Evolutionary conservation across 768 basidiomycete species (phyloP).

Genomic region (Postia placenta): DNA sequence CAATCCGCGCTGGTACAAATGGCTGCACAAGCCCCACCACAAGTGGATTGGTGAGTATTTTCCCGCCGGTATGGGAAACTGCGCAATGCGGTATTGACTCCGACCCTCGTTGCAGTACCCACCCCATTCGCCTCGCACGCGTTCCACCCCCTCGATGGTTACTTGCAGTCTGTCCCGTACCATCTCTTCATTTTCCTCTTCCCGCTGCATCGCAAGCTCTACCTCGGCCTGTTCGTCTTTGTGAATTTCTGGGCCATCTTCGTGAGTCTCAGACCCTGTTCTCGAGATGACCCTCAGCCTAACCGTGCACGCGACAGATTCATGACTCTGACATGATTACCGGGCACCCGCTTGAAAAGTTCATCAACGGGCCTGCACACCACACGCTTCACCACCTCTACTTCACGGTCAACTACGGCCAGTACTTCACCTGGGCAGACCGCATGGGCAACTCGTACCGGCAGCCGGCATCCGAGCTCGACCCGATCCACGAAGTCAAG

Average conservation of each 20-base stretch:
- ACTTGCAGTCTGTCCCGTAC: slow-evolving; percentile 90
- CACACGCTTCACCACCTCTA: slow-evolving; percentile 96
- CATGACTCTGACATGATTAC: slow-evolving; percentile 99
- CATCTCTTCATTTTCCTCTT: slow-evolving; percentile 88
- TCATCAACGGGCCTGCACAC: slow-evolving; percentile 98
- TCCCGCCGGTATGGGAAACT: too few species aligned
- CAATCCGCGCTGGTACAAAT: slow-evolving; percentile 80
- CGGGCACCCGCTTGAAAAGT: slow-evolving; percentile 76
- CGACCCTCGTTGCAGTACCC: slow-evolving; percentile 46
- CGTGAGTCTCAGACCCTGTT: slow-evolving; percentile 38
- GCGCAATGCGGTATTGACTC: slow-evolving; percentile 2
- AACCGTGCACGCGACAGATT: slow-evolving; percentile 47
- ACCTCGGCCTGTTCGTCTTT: slow-evolving; percentile 80
- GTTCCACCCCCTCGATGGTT: slow-evolving; percentile 96
- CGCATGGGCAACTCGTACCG: slow-evolving; percentile 80
- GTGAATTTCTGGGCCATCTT: slow-evolving; percentile 95
- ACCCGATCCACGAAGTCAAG: slow-evolving; percentile 75
- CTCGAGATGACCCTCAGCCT: neutral
- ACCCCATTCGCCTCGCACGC: slow-evolving; percentile 97
- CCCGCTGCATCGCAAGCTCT: slow-evolving; percentile 81
- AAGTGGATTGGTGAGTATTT: slow-evolving; percentile 91
- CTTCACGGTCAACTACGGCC: slow-evolving; percentile 95
- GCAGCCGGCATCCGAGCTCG: slow-evolving; percentile 75
- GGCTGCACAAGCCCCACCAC: slow-evolving; percentile 96
- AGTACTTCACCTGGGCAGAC: slow-evolving; percentile 98